A percentile compares a stretch with the other conserved stretches of the same genome.
Conservation (phyloP, 805 yeast genomes). For the Lipomyces kockii region DNA sequence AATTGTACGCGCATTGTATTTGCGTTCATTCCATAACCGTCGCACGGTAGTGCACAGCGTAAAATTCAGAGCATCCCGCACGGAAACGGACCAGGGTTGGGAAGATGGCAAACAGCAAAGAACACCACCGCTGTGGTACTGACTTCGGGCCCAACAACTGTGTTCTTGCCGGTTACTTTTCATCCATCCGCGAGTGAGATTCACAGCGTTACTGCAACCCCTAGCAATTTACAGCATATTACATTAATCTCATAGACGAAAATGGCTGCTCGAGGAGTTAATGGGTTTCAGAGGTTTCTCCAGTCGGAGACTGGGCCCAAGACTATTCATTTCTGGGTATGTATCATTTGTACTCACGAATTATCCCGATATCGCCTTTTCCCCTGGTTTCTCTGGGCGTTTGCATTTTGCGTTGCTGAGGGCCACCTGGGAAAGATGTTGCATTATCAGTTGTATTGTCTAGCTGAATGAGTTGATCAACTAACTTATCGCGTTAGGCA, state of each 20-base stretch:
- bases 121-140: too few species aligned
- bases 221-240: neutral
- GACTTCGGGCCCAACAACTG: neutral
- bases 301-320: constrained; percentile 92
- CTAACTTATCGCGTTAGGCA: constrained; percentile 47
- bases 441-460: neutral
- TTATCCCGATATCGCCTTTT: neutral
- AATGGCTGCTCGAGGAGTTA: constrained; percentile 21
- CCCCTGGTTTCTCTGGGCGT: neutral
- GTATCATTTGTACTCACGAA: constrained; percentile 38
- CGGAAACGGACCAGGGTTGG: neutral
- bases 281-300: constrained; percentile 65
- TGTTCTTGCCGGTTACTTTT: neutral
- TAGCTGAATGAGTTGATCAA: neutral
- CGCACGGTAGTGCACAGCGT: neutral
- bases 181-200: neutral
- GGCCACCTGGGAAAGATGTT: neutral
- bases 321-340: constrained; percentile 97
- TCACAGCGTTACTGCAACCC: neutral
- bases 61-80: too few species aligned
- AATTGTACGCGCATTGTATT: too few species aligned
- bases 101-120: too few species aligned
- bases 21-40: neutral
- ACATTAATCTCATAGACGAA: neutral
- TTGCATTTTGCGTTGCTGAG: neutral